Base-by-base conservation (phyloP, 345 rosid species). In the Rhodamnia argentea region DNA sequence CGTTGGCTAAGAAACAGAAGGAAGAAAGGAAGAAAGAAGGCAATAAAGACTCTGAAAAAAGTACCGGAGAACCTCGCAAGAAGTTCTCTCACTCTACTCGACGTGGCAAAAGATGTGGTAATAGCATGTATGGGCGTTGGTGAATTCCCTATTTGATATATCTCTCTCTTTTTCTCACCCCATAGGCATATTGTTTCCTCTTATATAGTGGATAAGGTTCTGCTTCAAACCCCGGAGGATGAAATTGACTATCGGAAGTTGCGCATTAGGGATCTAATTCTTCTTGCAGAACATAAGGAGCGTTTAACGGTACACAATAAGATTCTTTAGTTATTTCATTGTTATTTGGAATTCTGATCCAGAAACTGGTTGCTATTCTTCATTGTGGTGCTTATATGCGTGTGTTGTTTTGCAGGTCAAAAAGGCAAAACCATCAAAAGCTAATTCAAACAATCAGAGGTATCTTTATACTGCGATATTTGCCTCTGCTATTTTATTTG, bases 31-130 rank as follows among this genome's bases (percentile, higher is more conserved):
- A 90, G 53, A 90, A 89, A 87, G 91, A 84, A 62, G 88, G 86
- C 59, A 76, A 81, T 40, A 92, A 89, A 81, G 87, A 90, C 83
- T 56, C 90, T 27, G 94, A 87, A 86, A 84, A 91, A 51, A 86
- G 91, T 54, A 87, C 82, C 6, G 86, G 94, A 84, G 86, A 90
- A 70, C 91, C 91, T 27, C 86, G 86, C 56, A 92, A 93, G 91
- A 97, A 94, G 87, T 96, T 97, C 87, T 87, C 96, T 75, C 98
- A 94, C 92, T 89, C 98, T 82, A 91, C 93, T 88, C 95, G 93
- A 76, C 91, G 96, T 60, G 93, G 90, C 87, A 95, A 84, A 89
- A 90, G 94, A 87, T 82, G 88, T 83, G 91, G 96, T 96, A 87
- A 84, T 60, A 16, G 42, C 47, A 52, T 27, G 53, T 58, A n/a